phyloP scores from a whole-genome alignment of 345 rosid species.

The Gossypium ekmanianum region DNA sequence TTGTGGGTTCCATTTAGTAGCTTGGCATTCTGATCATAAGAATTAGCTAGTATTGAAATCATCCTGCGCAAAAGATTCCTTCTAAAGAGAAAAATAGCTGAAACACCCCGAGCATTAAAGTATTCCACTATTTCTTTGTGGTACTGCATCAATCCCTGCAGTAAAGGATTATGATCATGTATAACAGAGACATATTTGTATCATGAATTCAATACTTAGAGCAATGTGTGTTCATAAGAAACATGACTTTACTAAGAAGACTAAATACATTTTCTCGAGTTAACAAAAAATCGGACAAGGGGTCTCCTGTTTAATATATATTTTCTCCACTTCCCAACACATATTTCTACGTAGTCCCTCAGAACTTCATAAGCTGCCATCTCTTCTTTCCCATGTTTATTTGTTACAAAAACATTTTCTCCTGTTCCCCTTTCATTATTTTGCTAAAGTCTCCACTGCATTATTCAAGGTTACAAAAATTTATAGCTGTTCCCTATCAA shows the following conservation, averaged over 20 bases:
- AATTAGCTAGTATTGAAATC: constrained; percentile 93
- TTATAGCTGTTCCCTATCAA: not conserved
- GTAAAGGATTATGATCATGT: constrained; percentile 11
- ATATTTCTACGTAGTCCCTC: not conserved
- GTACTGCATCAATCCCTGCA: constrained; percentile 84
- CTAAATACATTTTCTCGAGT: not conserved
- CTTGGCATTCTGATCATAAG: constrained; percentile 77
- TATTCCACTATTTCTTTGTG: constrained; percentile 82
- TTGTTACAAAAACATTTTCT: not conserved
- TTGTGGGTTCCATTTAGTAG: constrained; percentile 89
- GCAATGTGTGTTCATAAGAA: not conserved
- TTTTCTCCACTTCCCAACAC: not conserved
- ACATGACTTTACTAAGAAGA: not conserved
- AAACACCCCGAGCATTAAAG: constrained; percentile 77
- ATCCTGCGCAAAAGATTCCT: constrained; percentile 87
- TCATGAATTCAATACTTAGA: not conserved
- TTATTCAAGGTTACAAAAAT: not conserved
- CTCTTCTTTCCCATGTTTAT: not conserved
- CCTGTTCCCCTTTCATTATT: not conserved
- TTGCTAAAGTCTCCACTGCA: not conserved
- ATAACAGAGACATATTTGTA: not conserved
- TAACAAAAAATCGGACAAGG: not conserved
- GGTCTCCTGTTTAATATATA: not conserved
- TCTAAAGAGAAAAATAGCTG: constrained; percentile 83
- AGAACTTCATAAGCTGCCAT: not conserved